Evolutionary conservation across 345 rosid genomes (phyloP).

Genomic region (Salix suchowensis): DNA sequence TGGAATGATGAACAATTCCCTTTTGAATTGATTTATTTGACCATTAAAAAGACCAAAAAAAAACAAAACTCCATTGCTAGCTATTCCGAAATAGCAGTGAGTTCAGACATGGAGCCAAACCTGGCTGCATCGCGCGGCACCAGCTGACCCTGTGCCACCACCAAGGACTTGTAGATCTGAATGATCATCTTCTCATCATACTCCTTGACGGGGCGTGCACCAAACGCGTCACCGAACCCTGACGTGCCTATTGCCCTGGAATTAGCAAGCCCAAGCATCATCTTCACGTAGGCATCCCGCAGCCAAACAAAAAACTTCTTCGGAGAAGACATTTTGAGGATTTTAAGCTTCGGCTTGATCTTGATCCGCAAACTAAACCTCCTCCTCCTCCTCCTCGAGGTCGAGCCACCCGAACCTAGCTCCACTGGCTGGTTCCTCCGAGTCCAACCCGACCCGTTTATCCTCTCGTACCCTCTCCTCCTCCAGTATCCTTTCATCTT

Average conservation of each 20-base stretch:
- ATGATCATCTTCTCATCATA: constrained; percentile 54
- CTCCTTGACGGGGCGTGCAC: constrained; percentile 33
- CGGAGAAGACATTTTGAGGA: constrained; percentile 29
- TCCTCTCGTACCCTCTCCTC: constrained; percentile 45
- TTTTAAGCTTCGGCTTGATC: constrained; percentile 40
- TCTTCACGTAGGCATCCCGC: constrained; percentile 59
- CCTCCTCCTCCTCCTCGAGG: constrained; percentile 26
- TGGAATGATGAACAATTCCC: not conserved
- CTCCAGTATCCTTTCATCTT: constrained; percentile 32
- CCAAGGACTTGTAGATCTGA: constrained; percentile 62
- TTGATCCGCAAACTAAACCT: constrained; percentile 47
- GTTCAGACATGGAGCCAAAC: constrained; percentile 21
- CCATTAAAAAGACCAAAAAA: not conserved
- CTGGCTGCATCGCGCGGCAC: constrained; percentile 34
- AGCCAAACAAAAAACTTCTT: constrained; percentile 52
- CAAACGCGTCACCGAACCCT: constrained; percentile 26
- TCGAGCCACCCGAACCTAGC: constrained; percentile 3
- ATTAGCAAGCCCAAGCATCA: constrained; percentile 54
- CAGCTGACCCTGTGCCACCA: constrained; percentile 44
- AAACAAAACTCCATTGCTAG: not conserved
- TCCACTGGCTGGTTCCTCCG: constrained; percentile 6
- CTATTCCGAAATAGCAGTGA: constrained; percentile 20
- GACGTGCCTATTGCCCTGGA: constrained; percentile 17
- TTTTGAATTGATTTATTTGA: not conserved
- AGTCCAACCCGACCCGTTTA: constrained; percentile 25